Conservation (phyloP, 495 filamentous ascomycete species). For the Neurospora intermedia region DNA sequence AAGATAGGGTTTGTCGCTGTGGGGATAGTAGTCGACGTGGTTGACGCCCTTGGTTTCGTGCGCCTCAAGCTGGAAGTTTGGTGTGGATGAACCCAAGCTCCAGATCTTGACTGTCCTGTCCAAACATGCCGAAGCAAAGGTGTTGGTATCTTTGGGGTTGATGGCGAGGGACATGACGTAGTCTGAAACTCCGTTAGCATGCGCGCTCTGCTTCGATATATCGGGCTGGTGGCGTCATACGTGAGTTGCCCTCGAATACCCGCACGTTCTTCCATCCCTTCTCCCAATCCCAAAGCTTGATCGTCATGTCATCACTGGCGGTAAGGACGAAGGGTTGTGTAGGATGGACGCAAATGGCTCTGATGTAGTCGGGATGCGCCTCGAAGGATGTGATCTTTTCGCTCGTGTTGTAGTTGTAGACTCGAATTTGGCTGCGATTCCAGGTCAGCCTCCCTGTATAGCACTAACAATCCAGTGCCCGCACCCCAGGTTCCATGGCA, state of each 20-base stretch:
- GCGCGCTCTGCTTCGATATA: not conserved
- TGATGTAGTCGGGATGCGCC: constrained; percentile 97
- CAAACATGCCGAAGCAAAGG: constrained; percentile 92
- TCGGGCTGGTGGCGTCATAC: constrained; percentile 11
- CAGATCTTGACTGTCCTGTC: constrained; percentile 98
- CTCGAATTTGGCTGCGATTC: constrained; percentile 21
- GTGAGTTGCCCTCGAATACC: constrained; percentile 95
- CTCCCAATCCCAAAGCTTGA: constrained; percentile 99
- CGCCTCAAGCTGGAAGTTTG: constrained; percentile 93
- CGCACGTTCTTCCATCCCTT: constrained; percentile 96
- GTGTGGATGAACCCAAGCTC: constrained; percentile 80
- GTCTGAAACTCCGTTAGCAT: constrained; percentile 14
- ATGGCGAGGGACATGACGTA: constrained; percentile 97
- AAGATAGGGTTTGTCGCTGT: constrained; percentile 92
- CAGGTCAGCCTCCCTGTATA: not conserved
- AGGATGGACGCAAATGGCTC: constrained; percentile 93
- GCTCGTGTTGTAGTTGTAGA: constrained; percentile 97
- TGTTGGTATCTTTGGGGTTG: constrained; percentile 97
- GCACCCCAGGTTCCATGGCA: not conserved
- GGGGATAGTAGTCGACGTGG: constrained; percentile 94
- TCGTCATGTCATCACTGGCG: constrained; percentile 98
- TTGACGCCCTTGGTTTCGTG: constrained; percentile 98
- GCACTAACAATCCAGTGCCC: not conserved
- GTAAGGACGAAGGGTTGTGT: constrained; percentile 94
- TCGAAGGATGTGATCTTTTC: constrained; percentile 98